phyloP scores from a whole-genome alignment of 2,329 filamentous ascomycete genomes.

The Aaosphaeria pasadenensis region DNA sequence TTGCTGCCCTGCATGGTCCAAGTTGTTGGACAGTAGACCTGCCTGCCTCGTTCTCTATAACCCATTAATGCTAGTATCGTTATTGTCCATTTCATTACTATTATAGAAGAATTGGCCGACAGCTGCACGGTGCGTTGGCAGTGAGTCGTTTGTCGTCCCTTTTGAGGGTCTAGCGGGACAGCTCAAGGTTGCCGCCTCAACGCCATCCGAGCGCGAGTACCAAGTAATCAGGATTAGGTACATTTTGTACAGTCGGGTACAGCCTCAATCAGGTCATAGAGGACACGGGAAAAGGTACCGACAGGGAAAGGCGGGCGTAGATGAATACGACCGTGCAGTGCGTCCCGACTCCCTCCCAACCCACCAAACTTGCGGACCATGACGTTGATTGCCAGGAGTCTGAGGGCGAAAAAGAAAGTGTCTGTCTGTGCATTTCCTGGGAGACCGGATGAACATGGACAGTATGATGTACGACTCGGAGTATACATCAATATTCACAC shows the following conservation, averaged over 20 bases:
- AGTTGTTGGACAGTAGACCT: constrained; percentile 7
- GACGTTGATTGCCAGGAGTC: background rate
- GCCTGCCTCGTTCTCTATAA: too few species aligned
- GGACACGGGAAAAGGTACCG: background rate
- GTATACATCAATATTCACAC: background rate
- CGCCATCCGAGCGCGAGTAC: constrained; percentile 9
- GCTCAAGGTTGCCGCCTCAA: constrained; percentile 21
- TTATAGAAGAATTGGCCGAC: constrained; percentile 17
- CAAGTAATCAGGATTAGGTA: too few species aligned
- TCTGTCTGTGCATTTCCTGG: background rate
- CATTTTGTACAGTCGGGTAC: too few species aligned
- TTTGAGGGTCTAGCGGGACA: constrained; percentile 14
- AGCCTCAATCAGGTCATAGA: background rate
- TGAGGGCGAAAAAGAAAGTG: background rate
- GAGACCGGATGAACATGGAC: background rate
- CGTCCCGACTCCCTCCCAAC: background rate
- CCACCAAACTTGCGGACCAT: background rate
- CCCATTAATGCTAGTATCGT: background rate
- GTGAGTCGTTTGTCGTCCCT: constrained; percentile 11
- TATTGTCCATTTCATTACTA: constrained; percentile 10
- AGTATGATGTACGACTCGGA: too few species aligned
- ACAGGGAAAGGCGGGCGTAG: background rate
- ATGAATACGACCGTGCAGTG: background rate
- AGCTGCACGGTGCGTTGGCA: constrained; percentile 38
- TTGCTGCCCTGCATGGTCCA: background rate